Base-by-base conservation (phyloP, 352 stramenopile species). In the Globisporangium splendens region DNA sequence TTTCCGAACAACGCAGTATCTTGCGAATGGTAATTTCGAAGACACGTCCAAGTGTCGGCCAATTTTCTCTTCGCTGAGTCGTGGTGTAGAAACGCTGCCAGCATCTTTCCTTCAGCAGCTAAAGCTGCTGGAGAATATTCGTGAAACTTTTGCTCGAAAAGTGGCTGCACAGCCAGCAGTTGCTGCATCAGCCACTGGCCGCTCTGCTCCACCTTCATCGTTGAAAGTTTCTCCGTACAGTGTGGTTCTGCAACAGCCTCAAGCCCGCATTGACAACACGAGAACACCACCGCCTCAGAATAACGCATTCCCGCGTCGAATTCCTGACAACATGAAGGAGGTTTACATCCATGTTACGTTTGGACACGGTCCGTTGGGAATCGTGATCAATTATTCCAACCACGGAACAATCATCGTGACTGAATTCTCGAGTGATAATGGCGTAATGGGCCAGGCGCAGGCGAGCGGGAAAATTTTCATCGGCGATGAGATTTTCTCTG, bases 331-430 rank as follows among this genome's bases (percentile, higher is more conserved):
- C 61, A 15, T 17, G 4, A 70, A 49, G n/a, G 64, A 73, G n/a
- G 69, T 69, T 22, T 69, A 86, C 11, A 60, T 86, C 2, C 63
- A 89, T 22, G 84, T 93, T 53, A 65, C 85, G 21, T 95, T 95
- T 66, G 72, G 68, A 0, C 60, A 72, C 33, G 86, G 86, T 13
- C 86, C 82, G 2, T 65, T 95, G 21, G 83, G 83, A 1, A 85
- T 93, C 35, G 86, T 95, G 55, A 93, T 95, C 50, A 92, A 95
- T 46, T 88, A 92, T 50, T 89, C 85, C 11, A 66, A 76, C 21
- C 77, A 66, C 28, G 80, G 81, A 13, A 88, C 75, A 14, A 84
- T 95, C 43, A 61, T 89, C 14, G 83, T 95, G 47, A 92, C 83
- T 10, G 85, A 92, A 50, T 95, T 92, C 65, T 90, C 86, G 1